These are phyloP conservation scores for Luffa acutangula DNA, from an alignment of 306 rosid genomes.

Conservation along the genomic window DNA sequence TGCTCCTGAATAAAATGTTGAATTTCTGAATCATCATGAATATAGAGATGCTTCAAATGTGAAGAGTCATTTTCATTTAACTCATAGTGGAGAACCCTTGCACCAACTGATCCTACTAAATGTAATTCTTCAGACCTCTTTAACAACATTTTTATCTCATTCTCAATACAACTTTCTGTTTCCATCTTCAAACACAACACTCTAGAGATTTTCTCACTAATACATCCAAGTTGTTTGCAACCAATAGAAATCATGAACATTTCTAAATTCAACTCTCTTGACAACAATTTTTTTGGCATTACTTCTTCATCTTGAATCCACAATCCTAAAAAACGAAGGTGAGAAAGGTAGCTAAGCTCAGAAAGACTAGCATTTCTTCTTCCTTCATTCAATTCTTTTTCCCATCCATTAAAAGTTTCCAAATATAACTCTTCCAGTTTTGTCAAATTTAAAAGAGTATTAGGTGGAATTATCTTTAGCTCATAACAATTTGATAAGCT, in stretches of 20 bases:
- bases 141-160: neutral
- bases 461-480: neutral
- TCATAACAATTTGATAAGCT: neutral
- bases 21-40: no score
- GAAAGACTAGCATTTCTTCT: constrained; percentile 6
- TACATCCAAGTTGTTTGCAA: no score
- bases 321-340: neutral
- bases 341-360: neutral
- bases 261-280: neutral
- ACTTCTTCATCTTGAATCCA: neutral
- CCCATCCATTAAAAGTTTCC: constrained; percentile 3
- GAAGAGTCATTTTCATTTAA: neutral
- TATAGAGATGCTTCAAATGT: no score
- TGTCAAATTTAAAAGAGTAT: constrained; percentile 1
- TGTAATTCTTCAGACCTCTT: constrained; percentile 6
- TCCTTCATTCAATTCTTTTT: neutral
- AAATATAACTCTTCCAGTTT: constrained; percentile 5
- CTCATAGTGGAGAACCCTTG: neutral
- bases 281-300: neutral
- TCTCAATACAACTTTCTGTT: neutral
- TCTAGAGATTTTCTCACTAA: neutral
- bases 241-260: neutral
- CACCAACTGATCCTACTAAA: neutral
- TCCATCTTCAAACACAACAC: neutral
- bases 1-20: no score